Evolutionary conservation across 176 grass and related monocot species (phyloP), one percentile per base, ranked within the genome.

Genomic region (Luzula sylvatica): DNA sequence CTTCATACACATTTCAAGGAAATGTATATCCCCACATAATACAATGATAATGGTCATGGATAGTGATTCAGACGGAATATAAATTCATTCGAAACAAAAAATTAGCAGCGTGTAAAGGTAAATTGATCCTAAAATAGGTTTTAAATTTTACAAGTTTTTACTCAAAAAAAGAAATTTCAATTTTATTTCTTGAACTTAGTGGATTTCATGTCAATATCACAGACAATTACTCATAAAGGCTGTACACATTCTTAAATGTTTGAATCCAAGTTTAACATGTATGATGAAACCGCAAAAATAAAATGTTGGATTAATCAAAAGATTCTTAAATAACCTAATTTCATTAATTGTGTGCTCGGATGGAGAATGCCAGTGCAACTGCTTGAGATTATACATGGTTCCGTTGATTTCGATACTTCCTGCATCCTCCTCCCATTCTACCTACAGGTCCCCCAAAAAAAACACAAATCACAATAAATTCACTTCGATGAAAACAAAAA

Each of bases 311-410:
- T 14, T 12, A 49, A 3, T 7, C 0, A 39, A 26, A 48, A 15
- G 42, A 23, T 3, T 26, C 14, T 23, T 23, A 53, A 32, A 49
- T 14, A 3, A 90, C 17, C 72, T 57, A 17, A 16, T 70, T 14
- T 61, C 83, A 17, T 84, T 72, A 42, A 95, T 50, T 15, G 42
- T 64, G 66, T 95, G 88, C 65, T 95, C 88, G 20, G 76, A 84
- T 14, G 88, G 88, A 3, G 69, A 68, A 43, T 95, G 88, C 83
- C 80, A 95, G 55, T 95, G 88, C 69, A 88, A 11, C 69, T 78
- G 75, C 17, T 0, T 46, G 14, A 95, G 67, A 19, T 18, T 9
- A 67, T 88, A 95, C 9, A 52, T 23, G 1, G 66, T 87, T 51
- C 73, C 76, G 26, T 75, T 48, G 50, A 95, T 84, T 50, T 59